Percentiles rank a stretch among this genome's conserved stretches.
Conservation (phyloP, 192 early-diverging fungal genomes). For the Linnemannia hyalina region DNA sequence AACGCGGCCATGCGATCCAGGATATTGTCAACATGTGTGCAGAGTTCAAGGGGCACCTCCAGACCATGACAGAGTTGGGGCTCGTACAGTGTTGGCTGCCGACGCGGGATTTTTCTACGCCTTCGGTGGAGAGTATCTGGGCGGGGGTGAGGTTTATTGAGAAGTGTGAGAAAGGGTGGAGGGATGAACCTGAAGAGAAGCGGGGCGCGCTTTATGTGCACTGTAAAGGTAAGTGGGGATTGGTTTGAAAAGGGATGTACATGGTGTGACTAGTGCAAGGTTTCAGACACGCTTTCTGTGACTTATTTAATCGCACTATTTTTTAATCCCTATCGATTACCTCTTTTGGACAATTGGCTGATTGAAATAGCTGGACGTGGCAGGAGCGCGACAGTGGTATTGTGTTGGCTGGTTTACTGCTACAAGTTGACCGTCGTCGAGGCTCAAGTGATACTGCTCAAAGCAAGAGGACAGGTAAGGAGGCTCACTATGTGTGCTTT, state of each 20-base stretch:
- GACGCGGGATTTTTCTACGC: slow-evolving; percentile 60
- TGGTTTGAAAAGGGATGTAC: background rate
- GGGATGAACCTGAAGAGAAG: background rate
- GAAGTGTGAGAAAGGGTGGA: slow-evolving; percentile 25
- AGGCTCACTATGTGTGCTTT: too few species aligned
- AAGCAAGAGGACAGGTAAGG: slow-evolving; percentile 37
- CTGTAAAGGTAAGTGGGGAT: slow-evolving; percentile 56
- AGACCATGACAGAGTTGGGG: slow-evolving; percentile 50
- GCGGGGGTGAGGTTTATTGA: slow-evolving; percentile 33
- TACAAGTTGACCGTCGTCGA: slow-evolving; percentile 31
- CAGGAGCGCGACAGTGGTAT: slow-evolving; percentile 47
- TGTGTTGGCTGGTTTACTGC: slow-evolving; percentile 39
- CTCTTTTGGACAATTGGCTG: background rate
- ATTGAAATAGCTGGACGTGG: slow-evolving; percentile 42
- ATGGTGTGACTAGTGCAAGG: background rate
- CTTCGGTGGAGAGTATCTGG: slow-evolving; percentile 48
- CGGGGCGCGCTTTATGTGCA: slow-evolving; percentile 52
- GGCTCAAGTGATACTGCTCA: slow-evolving; percentile 42
- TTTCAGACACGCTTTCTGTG: background rate
- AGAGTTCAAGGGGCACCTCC: slow-evolving; percentile 59
- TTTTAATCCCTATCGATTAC: background rate
- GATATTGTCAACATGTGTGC: slow-evolving; percentile 64
- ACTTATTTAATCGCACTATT: too few species aligned
- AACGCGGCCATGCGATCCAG: slow-evolving; percentile 14
- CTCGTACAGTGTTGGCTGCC: slow-evolving; percentile 58